Base-by-base conservation (phyloP, 1,284 basidiomycete genomes). In the Puccinia novopanici region DNA sequence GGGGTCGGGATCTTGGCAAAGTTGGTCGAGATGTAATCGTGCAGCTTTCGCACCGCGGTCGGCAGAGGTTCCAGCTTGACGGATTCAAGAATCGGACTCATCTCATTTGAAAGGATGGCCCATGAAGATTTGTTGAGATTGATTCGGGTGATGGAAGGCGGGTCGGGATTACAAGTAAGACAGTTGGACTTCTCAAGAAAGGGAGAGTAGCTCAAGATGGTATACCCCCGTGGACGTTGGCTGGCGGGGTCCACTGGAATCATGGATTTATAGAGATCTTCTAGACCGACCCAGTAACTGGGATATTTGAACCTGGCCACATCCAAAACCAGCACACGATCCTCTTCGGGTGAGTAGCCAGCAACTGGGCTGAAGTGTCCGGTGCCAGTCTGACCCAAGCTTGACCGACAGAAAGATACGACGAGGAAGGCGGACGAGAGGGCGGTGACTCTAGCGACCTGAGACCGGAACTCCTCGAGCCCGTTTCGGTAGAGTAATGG, bases 281-380 rank as follows among this genome's bases (percentile, higher is more conserved):
- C 70, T 22, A 82, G 37, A 27, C 50, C 57, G n/a, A 82, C 77
- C 82, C 82, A 83, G 63, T 83, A 83, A 24, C 67, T 75, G 10
- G 80, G 81, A 63, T 82, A 81, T 72, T 84, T 84, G 82, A 84
- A 84, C 1, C 84, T 74, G 4, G 84, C 84, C 9, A 84, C 84
- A 50, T 84, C 84, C 10, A 84, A 82, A 8, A 84, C 81, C 17
- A 84, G 78, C 52, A 83, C 81, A 67, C 73, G 81, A 57, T 84
- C 84, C 22, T 83, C 79, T 34, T 70, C 50, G 48, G 82, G 81
- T 13, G 68, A 82, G 72, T 82, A 83, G 4, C 82, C 84, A 0
- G 80, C 84, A 22, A 84, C 71, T 0, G 83, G 83, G 3, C 75
- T 81, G 45, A 84, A 84, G 42, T 84, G 84, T 6, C 84, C 84